Evolutionary conservation across 495 filamentous ascomycete species (phyloP).

Genomic region (Hyaloscypha bicolor): DNA sequence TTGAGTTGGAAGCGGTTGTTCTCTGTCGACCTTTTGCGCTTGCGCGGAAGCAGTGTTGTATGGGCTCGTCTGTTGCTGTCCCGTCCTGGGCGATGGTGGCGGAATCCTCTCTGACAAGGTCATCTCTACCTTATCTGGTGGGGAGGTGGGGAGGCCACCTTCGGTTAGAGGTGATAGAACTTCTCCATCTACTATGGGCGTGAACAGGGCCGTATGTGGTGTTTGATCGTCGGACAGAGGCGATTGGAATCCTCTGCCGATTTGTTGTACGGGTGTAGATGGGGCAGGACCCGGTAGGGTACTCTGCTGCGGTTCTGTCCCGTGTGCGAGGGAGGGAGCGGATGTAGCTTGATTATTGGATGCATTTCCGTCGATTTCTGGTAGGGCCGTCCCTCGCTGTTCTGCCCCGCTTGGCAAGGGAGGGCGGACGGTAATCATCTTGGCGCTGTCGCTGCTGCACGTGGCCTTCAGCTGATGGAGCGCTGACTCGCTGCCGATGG

Average conservation of each 20-base stretch:
- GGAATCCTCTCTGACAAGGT: constrained; percentile 4
- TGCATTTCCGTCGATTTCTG: background rate
- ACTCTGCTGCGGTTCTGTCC: constrained; percentile 1
- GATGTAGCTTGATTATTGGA: background rate
- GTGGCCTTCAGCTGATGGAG: no score
- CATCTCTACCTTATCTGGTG: constrained; percentile 10
- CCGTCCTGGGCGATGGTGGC: background rate
- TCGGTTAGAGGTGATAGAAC: constrained; percentile 10
- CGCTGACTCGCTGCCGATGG: no score
- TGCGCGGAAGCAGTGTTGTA: constrained; percentile 4
- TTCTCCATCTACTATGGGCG: constrained; percentile 4
- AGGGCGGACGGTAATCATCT: no score
- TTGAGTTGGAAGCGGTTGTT: constrained; percentile 8
- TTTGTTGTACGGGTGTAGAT: constrained; percentile 3
- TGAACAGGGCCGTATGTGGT: constrained; percentile 7
- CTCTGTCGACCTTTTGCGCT: constrained; percentile 5
- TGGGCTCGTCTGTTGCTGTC: background rate
- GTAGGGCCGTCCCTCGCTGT: no score
- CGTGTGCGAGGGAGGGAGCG: background rate
- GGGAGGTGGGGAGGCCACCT: background rate
- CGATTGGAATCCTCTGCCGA: constrained; percentile 2
- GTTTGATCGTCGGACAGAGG: constrained; percentile 1
- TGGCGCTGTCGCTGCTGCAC: no score
- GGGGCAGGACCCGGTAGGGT: background rate
- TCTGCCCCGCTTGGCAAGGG: no score